Percentiles rank a stretch among this genome's conserved stretches.
Conservation (phyloP, 495 filamentous ascomycete species). For the Collariella sp. region DNA sequence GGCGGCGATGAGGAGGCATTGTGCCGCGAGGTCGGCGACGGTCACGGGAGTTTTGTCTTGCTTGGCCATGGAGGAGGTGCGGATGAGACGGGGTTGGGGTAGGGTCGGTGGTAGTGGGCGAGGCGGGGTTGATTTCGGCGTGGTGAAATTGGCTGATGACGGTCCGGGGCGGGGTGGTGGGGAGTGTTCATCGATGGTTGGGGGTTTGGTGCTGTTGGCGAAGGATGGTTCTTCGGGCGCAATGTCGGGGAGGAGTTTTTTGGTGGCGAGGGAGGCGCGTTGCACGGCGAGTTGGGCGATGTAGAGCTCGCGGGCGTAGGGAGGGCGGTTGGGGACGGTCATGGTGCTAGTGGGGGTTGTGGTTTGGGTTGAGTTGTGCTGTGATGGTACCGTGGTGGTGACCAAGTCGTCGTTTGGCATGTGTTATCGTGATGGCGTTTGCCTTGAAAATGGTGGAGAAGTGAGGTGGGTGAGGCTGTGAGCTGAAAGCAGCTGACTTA, state of each 20-base stretch:
- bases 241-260: slow-evolving; percentile 39
- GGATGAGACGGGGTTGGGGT: background rate
- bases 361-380: background rate
- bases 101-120: background rate
- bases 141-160: background rate
- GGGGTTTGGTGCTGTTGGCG: background rate
- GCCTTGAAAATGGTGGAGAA: background rate
- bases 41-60: slow-evolving; percentile 47
- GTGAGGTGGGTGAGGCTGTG: too few species aligned
- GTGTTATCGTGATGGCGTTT: background rate
- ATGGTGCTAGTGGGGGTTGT: background rate
- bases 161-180: background rate
- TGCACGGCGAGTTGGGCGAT: slow-evolving; percentile 47
- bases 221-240: slow-evolving; percentile 2
- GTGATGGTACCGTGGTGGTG: background rate
- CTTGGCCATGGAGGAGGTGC: slow-evolving; percentile 35
- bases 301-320: slow-evolving; percentile 40
- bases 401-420: background rate
- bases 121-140: background rate
- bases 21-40: slow-evolving; percentile 49
- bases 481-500: background rate
- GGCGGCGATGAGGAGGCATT: slow-evolving; percentile 47
- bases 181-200: background rate
- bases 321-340: background rate
- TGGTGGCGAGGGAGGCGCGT: slow-evolving; percentile 46